Percentiles rank a stretch among this genome's conserved stretches.
phyloP scores from a whole-genome alignment of 352 stramenopile species.

The Pythium myriotylum region DNA sequence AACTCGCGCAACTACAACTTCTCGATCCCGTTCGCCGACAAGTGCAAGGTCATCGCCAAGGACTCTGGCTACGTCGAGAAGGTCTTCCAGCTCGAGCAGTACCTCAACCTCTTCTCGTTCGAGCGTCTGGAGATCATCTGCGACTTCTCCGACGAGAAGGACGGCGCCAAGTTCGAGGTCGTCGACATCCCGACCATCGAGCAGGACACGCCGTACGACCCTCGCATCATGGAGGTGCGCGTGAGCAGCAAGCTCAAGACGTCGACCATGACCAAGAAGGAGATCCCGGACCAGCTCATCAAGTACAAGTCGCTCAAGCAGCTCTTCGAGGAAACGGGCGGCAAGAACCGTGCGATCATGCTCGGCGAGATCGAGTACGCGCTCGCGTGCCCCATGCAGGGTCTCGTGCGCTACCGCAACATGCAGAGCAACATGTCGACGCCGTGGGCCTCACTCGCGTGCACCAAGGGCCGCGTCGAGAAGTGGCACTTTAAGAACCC shows the following conservation, averaged over 20 bases:
- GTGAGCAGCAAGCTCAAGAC: slow-evolving; percentile 46
- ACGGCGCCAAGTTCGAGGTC: slow-evolving; percentile 53
- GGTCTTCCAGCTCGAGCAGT: slow-evolving; percentile 26
- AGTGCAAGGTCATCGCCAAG: slow-evolving; percentile 61
- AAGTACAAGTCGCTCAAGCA: slow-evolving; percentile 58
- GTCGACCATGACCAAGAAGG: slow-evolving; percentile 30
- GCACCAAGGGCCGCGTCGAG: slow-evolving; percentile 72
- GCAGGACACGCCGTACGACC: slow-evolving; percentile 52
- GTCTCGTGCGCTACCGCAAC: slow-evolving; percentile 55
- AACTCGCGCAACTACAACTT: slow-evolving; percentile 83
- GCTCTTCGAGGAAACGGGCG: slow-evolving; percentile 50
- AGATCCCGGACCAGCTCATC: slow-evolving; percentile 43
- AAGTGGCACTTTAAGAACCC: slow-evolving; percentile 84
- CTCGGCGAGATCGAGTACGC: slow-evolving; percentile 61
- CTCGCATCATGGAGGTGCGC: slow-evolving; percentile 51
- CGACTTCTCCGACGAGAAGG: slow-evolving; percentile 48
- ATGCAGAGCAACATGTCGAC: slow-evolving; percentile 61
- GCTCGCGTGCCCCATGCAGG: slow-evolving; percentile 42
- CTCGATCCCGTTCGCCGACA: slow-evolving; percentile 61
- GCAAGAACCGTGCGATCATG: slow-evolving; percentile 56
- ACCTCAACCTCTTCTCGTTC: slow-evolving; percentile 59
- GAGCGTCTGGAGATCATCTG: slow-evolving; percentile 63
- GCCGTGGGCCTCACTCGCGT: slow-evolving; percentile 47
- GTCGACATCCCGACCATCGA: slow-evolving; percentile 46
- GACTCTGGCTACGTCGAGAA: slow-evolving; percentile 67